These are phyloP conservation scores for Beauveria asiatica DNA, from an alignment of 2,329 filamentous ascomycete species.

Conservation along the genomic window DNA sequence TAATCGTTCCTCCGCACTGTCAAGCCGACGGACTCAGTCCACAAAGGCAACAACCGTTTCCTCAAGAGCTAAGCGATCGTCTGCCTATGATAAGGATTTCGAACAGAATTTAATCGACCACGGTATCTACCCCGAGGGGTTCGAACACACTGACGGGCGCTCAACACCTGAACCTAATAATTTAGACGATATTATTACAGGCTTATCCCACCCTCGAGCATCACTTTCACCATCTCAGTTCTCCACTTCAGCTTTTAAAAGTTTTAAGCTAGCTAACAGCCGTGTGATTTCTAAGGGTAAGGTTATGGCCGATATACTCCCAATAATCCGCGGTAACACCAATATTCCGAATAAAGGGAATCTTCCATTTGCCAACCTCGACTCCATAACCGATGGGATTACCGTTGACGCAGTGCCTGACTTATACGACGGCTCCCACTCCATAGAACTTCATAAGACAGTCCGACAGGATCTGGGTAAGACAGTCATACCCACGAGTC, in stretches of 20 bases:
- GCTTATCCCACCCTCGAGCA: slow-evolving; percentile 9
- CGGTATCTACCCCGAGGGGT: slow-evolving; percentile 20
- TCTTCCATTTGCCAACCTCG: slow-evolving; percentile 21
- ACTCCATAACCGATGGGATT: slow-evolving; percentile 24
- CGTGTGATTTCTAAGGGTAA: slow-evolving; percentile 27
- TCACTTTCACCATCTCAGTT: slow-evolving; percentile 30
- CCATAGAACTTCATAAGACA: slow-evolving; percentile 17
- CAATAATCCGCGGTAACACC: slow-evolving; percentile 19
- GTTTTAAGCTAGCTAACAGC: slow-evolving; percentile 21
- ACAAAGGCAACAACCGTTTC: no score
- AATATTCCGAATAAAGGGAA: background rate
- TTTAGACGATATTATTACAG: background rate
- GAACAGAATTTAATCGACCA: slow-evolving; percentile 28
- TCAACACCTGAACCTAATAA: slow-evolving; percentile 2
- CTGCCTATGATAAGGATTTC: slow-evolving; percentile 25
- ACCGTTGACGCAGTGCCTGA: slow-evolving; percentile 23
- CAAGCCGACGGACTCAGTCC: background rate
- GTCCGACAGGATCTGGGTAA: slow-evolving; percentile 9
- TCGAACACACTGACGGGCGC: background rate
- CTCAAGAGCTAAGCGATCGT: slow-evolving; percentile 15
- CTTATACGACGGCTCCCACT: slow-evolving; percentile 22
- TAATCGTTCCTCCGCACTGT: background rate
- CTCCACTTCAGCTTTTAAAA: slow-evolving; percentile 20
- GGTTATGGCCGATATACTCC: slow-evolving; percentile 24
- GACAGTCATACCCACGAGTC: background rate